Evolutionary conservation across 345 rosid genomes (phyloP).

Genomic region (Aethionema arabicum): DNA sequence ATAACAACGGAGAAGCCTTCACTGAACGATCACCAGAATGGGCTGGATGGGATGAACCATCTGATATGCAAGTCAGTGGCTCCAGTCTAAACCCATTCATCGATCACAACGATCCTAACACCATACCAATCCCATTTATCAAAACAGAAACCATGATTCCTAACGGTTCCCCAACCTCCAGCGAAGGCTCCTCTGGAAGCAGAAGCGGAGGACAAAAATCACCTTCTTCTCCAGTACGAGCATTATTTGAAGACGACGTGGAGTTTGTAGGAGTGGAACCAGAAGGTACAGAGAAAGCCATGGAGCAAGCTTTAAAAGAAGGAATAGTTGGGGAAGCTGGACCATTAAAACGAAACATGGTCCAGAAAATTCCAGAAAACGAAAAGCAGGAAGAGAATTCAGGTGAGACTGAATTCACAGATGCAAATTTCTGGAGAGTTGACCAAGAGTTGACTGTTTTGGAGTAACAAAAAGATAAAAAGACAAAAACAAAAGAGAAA

Average conservation of each 20-base stretch:
- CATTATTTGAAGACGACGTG: slow-evolving; percentile 93
- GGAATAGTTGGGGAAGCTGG: slow-evolving; percentile 97
- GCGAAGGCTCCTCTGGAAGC: slow-evolving; percentile 43
- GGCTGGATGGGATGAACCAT: slow-evolving; percentile 71
- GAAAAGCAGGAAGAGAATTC: slow-evolving; percentile 53
- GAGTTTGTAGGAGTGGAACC: slow-evolving; percentile 91
- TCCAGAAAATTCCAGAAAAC: slow-evolving; percentile 51
- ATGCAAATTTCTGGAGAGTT: slow-evolving; percentile 90
- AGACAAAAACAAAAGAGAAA: not conserved
- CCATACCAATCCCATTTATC: slow-evolving; percentile 37
- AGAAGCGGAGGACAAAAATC: slow-evolving; percentile 30
- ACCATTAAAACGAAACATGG: slow-evolving; percentile 62
- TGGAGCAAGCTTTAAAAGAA: slow-evolving; percentile 90
- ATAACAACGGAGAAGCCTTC: slow-evolving; percentile 34
- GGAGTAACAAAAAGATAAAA: slow-evolving; percentile 42
- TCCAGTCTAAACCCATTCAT: slow-evolving; percentile 67
- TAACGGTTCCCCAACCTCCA: slow-evolving; percentile 51
- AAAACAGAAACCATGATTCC: slow-evolving; percentile 48
- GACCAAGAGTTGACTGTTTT: slow-evolving; percentile 85
- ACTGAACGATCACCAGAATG: slow-evolving; percentile 52
- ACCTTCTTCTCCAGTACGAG: slow-evolving; percentile 47
- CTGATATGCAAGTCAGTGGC: slow-evolving; percentile 57
- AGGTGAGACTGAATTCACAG: slow-evolving; percentile 76
- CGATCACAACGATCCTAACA: slow-evolving; percentile 42
- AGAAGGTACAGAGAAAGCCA: slow-evolving; percentile 91